phyloP scores from a whole-genome alignment of 2,329 filamentous ascomycete species.

The Ceratocystis colombiana region DNA sequence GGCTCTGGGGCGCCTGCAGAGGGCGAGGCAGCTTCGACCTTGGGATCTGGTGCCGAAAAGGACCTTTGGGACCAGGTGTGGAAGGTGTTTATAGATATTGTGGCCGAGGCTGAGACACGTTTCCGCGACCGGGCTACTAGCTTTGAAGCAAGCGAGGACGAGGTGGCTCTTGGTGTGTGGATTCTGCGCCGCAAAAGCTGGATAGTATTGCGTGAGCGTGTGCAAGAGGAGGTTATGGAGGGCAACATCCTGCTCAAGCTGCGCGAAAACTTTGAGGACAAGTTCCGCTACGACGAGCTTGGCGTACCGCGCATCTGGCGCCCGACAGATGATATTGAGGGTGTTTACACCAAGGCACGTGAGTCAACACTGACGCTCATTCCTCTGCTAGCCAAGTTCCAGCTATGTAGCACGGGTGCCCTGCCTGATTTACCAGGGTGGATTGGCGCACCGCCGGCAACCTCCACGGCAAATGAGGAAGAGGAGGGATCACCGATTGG shows the following conservation, averaged over 20 bases:
- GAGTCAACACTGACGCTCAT: constrained; percentile 89
- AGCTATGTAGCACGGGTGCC: constrained; percentile 60
- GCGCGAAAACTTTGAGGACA: constrained; percentile 97
- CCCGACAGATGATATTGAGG: constrained; percentile 93
- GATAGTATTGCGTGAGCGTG: constrained; percentile 77
- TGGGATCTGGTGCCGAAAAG: constrained; percentile 48
- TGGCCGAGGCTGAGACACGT: constrained; percentile 71
- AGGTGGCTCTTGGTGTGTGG: constrained; percentile 90
- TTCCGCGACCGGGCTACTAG: constrained; percentile 84
- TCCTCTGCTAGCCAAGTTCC: constrained; percentile 77
- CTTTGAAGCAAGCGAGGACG: constrained; percentile 83
- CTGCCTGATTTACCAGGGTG: constrained; percentile 76
- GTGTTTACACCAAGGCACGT: constrained; percentile 80
- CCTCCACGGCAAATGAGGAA: constrained; percentile 71
- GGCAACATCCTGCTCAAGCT: constrained; percentile 92
- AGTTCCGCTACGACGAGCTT: constrained; percentile 92
- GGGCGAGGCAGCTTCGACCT: constrained; percentile 44
- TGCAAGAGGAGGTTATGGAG: constrained; percentile 97
- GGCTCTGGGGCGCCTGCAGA: constrained; percentile 71
- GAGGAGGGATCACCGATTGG: constrained; percentile 83
- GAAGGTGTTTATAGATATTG: constrained; percentile 71
- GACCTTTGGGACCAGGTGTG: constrained; percentile 95
- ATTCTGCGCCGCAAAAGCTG: constrained; percentile 86
- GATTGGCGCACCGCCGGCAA: constrained; percentile 66
- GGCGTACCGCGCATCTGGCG: constrained; percentile 96